phyloP scores from a whole-genome alignment of 495 filamentous ascomycete genomes.

The Tuber umbilicatum region DNA sequence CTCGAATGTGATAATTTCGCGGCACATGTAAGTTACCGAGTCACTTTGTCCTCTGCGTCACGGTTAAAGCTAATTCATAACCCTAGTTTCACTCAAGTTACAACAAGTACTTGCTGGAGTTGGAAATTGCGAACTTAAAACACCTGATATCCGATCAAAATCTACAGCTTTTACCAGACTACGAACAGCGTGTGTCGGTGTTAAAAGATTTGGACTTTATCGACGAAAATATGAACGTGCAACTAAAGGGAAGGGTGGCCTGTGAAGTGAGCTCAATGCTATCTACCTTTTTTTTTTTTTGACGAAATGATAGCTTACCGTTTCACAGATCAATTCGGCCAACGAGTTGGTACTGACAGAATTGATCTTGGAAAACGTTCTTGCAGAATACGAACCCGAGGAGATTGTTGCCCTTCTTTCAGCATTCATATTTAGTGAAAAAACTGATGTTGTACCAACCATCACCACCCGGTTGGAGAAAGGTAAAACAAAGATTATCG shows the following conservation, averaged over 20 bases:
- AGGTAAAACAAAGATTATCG: conserved; percentile 77
- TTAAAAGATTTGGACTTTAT: conserved; percentile 86
- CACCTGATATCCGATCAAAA: conserved; percentile 92
- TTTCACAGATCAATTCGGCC: conserved; percentile 71
- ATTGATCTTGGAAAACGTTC: conserved; percentile 89
- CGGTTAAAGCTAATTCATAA: conserved; percentile 18
- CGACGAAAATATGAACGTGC: conserved; percentile 72
- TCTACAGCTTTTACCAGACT: conserved; percentile 92
- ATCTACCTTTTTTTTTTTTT: neutral
- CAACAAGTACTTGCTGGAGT: conserved; percentile 87
- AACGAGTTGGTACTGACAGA: conserved; percentile 97
- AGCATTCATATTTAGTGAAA: conserved; percentile 97
- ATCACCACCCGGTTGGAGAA: conserved; percentile 75
- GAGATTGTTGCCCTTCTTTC: conserved; percentile 93
- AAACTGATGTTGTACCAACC: conserved; percentile 77
- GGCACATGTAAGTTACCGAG: conserved; percentile 63
- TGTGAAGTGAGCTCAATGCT: conserved; percentile 58
- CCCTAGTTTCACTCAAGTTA: conserved; percentile 78
- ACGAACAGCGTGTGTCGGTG: conserved; percentile 88
- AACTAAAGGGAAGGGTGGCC: conserved; percentile 95
- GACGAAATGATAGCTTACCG: conserved; percentile 2
- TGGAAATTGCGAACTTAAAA: conserved; percentile 77
- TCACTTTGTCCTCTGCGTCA: neutral
- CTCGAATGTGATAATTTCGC: conserved; percentile 66
- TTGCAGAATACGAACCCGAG: conserved; percentile 90